Evolutionary conservation across 169 alveolate genomes (phyloP), one percentile per base, ranked within the genome.

Genomic region (Eimeria tenella): DNA sequence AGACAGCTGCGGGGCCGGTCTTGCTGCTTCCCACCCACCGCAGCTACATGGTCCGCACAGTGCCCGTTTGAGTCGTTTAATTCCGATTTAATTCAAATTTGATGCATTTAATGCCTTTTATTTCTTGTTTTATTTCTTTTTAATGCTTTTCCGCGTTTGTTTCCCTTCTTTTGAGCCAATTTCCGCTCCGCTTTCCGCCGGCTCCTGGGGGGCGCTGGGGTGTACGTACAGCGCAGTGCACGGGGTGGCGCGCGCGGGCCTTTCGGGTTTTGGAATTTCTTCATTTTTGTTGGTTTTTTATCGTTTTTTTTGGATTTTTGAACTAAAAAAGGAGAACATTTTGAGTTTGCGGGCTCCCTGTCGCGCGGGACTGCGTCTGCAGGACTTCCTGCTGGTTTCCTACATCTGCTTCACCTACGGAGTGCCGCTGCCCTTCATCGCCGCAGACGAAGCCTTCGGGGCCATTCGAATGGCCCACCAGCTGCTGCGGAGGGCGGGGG

Each of bases 11-110:
- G 7, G 93, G 93, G 58, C 93, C 93, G 0, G 83, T 86, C 15
- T 4, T 86, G 50, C 83, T 86, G 70, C 71, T 86, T 1, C 93
- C 93, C 9, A 86, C 93, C 17, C 93, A 86, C 70, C 17, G 93
- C 19, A 60, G 82, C 6, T 65, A 86, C 83, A 62, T 86, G 93
- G 93, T 86, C 7, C 42, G 91, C n/a, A n/a, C n/a, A n/a, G 5
- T 4, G 9, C n/a, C 42, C 42, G 42, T 1, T 31, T 2, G 4
- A 2, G 86, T 42, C 1, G 63, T 7, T 23, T 42, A 23, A 74
- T 31, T 17, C 5, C 53, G 31, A 56, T n/a, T n/a, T n/a, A 13
- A 11, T 13, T 19, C 0, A n/a, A 53, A 5, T 11, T 15, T n/a
- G 50, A n/a, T n/a, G n/a, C n/a, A 7, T 25, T 31, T 31, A 31